Evolutionary conservation across 1,139 yeast genomes (phyloP), one percentile per base, ranked within the genome.

Genomic region (Sugiyamaella sp.): DNA sequence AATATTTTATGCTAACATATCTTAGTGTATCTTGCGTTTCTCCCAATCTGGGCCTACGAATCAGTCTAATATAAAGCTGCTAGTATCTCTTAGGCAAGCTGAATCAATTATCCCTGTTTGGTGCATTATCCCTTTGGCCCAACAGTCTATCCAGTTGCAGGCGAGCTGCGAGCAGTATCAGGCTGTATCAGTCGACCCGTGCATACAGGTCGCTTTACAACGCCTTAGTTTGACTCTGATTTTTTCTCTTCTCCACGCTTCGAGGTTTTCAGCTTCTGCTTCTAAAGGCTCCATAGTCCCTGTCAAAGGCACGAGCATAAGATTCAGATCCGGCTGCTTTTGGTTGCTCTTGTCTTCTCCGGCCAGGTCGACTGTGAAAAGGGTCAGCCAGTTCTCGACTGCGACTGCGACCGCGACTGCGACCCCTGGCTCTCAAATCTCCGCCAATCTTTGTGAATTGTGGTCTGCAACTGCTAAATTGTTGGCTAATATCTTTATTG

Each of bases 121-220:
- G 4, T 12, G 35, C 35, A 29, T 29, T 29, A 29, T 29, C 35
- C 35, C 35, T 14, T 29, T 4, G 8, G 35, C 35, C 35, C 35
- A 29, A 29, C 35, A 29, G n/a, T 14, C 35, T 29, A 29, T 29
- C 35, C 35, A 29, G 35, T 29, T 29, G 35, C 35, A 29, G 35
- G 35, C 35, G 14, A 14, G 14, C 35, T 29, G n/a, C n/a, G n/a
- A n/a, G n/a, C n/a, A 29, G 35, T 14, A 29, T 29, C 35, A 29
- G 35, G 35, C 35, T 29, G 35, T 29, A 29, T 12, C 8, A n/a
- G n/a, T 12, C 14, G 35, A 10, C 35, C 35, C 35, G 35, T 14
- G n/a, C 35, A 29, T 29, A 29, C 14, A 4, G 14, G 8, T 29
- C 35, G 35, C 35, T 8, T 14, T 12, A 8, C 14, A 4, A 12